These are phyloP conservation scores for Brassica incana DNA, from an alignment of 345 rosid genomes.

Conservation along the genomic window DNA sequence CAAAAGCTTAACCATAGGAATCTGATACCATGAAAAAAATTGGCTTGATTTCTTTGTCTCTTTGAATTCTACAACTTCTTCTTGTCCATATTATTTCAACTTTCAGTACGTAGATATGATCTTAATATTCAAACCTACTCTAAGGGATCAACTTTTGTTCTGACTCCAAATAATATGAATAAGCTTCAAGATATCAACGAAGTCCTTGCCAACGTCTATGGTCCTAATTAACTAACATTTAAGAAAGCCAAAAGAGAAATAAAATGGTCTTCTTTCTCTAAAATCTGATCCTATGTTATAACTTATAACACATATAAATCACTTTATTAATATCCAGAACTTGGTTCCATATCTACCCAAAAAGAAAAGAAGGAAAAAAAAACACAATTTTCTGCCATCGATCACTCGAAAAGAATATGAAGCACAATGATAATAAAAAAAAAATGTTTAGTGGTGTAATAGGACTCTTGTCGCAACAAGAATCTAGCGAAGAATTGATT, in stretches of 20 bases:
- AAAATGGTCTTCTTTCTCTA: background rate
- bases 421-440: background rate
- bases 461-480: conserved; percentile 26
- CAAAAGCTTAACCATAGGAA: background rate
- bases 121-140: background rate
- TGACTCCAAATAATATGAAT: background rate
- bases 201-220: background rate
- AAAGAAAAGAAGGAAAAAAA: background rate
- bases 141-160: background rate
- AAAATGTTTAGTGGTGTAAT: conserved; percentile 26
- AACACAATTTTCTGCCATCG: background rate
- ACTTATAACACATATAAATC: background rate
- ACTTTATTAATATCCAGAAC: background rate
- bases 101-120: background rate
- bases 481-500: conserved; percentile 12
- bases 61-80: background rate
- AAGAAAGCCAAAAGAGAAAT: background rate
- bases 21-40: background rate
- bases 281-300: background rate
- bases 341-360: background rate
- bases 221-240: background rate
- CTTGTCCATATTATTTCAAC: background rate
- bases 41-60: background rate
- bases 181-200: background rate
- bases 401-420: conserved; percentile 1